Evolutionary conservation across 1,284 basidiomycete species (phyloP).

Genomic region (Cerrena zonata): DNA sequence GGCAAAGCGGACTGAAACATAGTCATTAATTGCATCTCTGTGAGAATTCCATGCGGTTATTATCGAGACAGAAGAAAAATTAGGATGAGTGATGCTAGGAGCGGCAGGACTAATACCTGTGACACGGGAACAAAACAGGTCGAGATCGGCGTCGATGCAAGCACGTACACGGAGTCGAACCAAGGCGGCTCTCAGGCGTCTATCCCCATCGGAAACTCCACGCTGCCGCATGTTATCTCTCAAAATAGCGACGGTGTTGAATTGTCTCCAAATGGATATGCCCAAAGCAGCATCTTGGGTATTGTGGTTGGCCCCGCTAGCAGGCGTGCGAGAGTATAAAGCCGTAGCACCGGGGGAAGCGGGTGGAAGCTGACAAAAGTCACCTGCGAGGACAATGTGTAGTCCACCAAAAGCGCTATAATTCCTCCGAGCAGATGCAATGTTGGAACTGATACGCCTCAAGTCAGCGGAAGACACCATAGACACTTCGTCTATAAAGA

Average conservation of each 20-base stretch:
- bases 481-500: slow-evolving; percentile 22
- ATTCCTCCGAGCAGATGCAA: neutral
- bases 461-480: slow-evolving; percentile 8
- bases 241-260: slow-evolving; percentile 9
- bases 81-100: slow-evolving; percentile 13
- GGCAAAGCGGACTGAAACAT: slow-evolving; percentile 25
- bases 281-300: neutral
- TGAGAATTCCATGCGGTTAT: slow-evolving; percentile 29
- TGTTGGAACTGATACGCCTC: slow-evolving; percentile 5
- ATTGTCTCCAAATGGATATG: slow-evolving; percentile 8
- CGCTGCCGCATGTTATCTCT: slow-evolving; percentile 9
- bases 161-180: neutral
- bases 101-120: neutral
- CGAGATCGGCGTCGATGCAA: neutral
- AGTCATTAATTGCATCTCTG: slow-evolving; percentile 29
- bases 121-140: neutral
- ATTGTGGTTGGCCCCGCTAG: neutral
- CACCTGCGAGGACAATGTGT: slow-evolving; percentile 11
- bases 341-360: neutral
- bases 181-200: neutral
- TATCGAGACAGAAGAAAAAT: slow-evolving; percentile 28
- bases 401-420: slow-evolving; percentile 7
- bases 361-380: slow-evolving; percentile 17
- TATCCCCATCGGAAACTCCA: neutral
- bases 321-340: neutral